Conservation (phyloP, 2,329 filamentous ascomycete genomes). For the Hymenoscyphus infarciens region DNA sequence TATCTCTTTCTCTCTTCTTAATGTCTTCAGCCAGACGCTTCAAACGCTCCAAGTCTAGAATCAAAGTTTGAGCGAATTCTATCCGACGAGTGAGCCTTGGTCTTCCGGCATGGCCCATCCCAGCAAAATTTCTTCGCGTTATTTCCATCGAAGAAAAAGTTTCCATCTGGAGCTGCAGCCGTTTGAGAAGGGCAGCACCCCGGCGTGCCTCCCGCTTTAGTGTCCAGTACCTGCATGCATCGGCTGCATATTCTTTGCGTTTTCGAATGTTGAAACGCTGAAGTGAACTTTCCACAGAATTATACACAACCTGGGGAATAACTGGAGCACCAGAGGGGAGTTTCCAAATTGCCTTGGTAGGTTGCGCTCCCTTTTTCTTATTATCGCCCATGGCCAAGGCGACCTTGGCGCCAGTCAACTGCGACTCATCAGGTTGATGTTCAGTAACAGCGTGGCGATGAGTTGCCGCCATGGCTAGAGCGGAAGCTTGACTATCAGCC, state of each 20-base stretch:
- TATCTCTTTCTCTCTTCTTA: slow-evolving; percentile 71
- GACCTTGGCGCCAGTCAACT: slow-evolving; percentile 79
- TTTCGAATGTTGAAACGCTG: slow-evolving; percentile 80
- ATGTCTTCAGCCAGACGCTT: slow-evolving; percentile 66
- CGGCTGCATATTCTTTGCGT: slow-evolving; percentile 86
- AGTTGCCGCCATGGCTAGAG: slow-evolving; percentile 73
- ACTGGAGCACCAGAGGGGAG: slow-evolving; percentile 92
- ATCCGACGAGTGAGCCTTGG: slow-evolving; percentile 76
- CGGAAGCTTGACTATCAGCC: slow-evolving; percentile 85
- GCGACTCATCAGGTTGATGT: slow-evolving; percentile 74
- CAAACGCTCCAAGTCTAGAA: slow-evolving; percentile 74
- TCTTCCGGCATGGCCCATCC: slow-evolving; percentile 83
- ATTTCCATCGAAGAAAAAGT: slow-evolving; percentile 97
- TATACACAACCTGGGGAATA: slow-evolving; percentile 83
- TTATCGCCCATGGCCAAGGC: slow-evolving; percentile 68
- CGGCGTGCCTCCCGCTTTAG: slow-evolving; percentile 89
- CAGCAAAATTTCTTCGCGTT: slow-evolving; percentile 89
- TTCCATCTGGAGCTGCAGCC: slow-evolving; percentile 90
- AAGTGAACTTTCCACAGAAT: slow-evolving; percentile 79
- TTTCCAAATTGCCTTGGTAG: slow-evolving; percentile 75
- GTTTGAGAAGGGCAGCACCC: slow-evolving; percentile 86
- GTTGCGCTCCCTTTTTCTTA: slow-evolving; percentile 69
- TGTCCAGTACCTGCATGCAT: slow-evolving; percentile 97
- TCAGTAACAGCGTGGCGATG: slow-evolving; percentile 62
- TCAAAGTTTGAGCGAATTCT: slow-evolving; percentile 75